Evolutionary conservation across 2,329 filamentous ascomycete species (phyloP), one percentile per base, ranked within the genome.

Genomic region (Claviceps monticola): DNA sequence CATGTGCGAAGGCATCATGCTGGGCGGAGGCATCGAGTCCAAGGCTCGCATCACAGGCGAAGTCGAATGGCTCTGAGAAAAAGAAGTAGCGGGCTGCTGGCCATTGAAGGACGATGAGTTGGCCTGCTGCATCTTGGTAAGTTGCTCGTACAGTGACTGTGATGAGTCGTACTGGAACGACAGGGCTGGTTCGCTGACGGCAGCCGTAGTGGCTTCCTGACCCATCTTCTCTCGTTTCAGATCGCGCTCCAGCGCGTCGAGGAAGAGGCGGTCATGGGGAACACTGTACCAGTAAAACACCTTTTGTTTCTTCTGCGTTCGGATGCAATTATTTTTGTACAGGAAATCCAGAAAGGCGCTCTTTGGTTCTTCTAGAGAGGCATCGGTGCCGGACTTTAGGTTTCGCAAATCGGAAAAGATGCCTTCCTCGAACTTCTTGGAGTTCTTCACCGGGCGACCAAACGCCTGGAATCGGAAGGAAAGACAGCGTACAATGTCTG

Each of bases 241-340:
- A 66, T 98, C 93, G 58, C 93, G 85, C 77, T 98, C 93, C 61
- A 98, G 76, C 41, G 93, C 93, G 73, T 98, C 93, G 60, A 98
- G 83, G 72, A 98, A 98, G 49, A 98, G 82, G 51, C 93, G 83
- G 71, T 98, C 93, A 68, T 98, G 93, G 1, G 93, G 93, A 47
- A 98, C 93, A 73, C 90, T 96, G 73, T 97, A 98, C 93, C 93
- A 98, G 74, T 97, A 98, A 66, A 98, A 98, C 58, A 98, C 93
- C 76, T 98, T 98, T 67, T 98, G 93, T 79, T 98, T 98, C 82
- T 98, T 98, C 71, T 98, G 93, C 39, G 93, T 98, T 61, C 93
- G 84, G 61, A 98, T 98, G 78, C 93, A 98, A 76, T 98, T 98
- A 80, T 98, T 98, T 79, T 98, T 98, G 82, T 98, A 98, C 45